Evolutionary conservation across 805 yeast genomes (phyloP).

Genomic region (Wickerhamiella hasegawae): DNA sequence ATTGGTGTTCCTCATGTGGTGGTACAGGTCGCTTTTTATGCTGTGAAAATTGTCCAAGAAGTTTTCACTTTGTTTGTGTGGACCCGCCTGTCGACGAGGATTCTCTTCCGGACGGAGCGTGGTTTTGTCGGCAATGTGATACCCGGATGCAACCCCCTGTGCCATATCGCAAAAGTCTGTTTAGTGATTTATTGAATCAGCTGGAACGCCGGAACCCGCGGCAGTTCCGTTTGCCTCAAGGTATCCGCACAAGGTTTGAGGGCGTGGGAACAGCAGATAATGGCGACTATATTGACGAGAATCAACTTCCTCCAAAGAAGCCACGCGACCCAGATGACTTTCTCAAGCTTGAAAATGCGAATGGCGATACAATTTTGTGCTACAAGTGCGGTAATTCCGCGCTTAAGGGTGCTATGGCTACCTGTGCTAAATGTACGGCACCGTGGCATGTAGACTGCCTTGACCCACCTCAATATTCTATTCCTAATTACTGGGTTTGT

Average conservation of each 20-base stretch:
- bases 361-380: constrained; percentile 57
- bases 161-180: constrained; percentile 26
- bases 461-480: constrained; percentile 53
- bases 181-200: constrained; percentile 42
- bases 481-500: constrained; percentile 76
- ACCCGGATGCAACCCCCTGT: constrained; percentile 28
- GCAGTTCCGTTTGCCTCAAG: constrained; percentile 51
- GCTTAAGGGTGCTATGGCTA: constrained; percentile 38
- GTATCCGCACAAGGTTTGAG: constrained; percentile 52
- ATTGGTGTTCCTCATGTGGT: constrained; percentile 82
- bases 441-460: constrained; percentile 87
- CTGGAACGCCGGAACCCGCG: constrained; percentile 46
- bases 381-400: constrained; percentile 64
- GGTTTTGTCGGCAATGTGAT: constrained; percentile 74
- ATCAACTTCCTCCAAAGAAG: constrained; percentile 5
- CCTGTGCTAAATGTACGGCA: constrained; percentile 71
- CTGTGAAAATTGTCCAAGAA: constrained; percentile 83
- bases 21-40: constrained; percentile 80
- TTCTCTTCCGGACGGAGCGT: constrained; percentile 66
- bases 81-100: constrained; percentile 76
- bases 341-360: constrained; percentile 37
- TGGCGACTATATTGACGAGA: constrained; percentile 58
- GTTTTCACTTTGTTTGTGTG: constrained; percentile 83
- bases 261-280: constrained; percentile 49
- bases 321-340: constrained; percentile 10